Conservation (phyloP, 2,329 filamentous ascomycete genomes). For the Hymenoscyphus salicellus region DNA sequence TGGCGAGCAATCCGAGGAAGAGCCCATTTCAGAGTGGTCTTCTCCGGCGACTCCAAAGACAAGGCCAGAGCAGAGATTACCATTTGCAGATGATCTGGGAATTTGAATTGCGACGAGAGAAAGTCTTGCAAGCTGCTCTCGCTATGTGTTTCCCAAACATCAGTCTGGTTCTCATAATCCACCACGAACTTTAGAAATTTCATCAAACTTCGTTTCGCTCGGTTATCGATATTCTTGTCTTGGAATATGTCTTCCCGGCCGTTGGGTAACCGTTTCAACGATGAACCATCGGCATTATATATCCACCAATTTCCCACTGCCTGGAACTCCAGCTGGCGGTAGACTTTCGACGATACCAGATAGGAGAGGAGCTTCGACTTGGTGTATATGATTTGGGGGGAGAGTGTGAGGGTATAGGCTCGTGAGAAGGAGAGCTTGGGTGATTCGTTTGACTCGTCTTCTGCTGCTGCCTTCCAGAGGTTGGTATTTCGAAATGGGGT, state of each 20-base stretch:
- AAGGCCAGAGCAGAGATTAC: conserved; percentile 70
- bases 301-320: conserved; percentile 93
- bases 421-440: conserved; percentile 60
- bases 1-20: conserved; percentile 74
- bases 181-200: conserved; percentile 89
- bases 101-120: conserved; percentile 59
- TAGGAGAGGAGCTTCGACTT: conserved; percentile 73
- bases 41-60: conserved; percentile 55
- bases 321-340: conserved; percentile 87
- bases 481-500: conserved; percentile 32
- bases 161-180: conserved; percentile 61
- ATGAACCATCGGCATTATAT: conserved; percentile 40
- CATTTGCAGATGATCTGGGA: conserved; percentile 65
- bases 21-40: conserved; percentile 61
- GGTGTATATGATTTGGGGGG: conserved; percentile 83
- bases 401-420: conserved; percentile 77
- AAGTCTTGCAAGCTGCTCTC: conserved; percentile 56
- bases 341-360: conserved; percentile 85
- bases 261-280: conserved; percentile 72
- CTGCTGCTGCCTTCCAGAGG: conserved; percentile 26
- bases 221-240: conserved; percentile 69
- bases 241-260: conserved; percentile 90
- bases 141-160: conserved; percentile 58
- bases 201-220: conserved; percentile 83
- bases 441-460: conserved; percentile 33